Conservation (phyloP, 495 filamentous ascomycete species). For the Penicillium crystallinum region DNA sequence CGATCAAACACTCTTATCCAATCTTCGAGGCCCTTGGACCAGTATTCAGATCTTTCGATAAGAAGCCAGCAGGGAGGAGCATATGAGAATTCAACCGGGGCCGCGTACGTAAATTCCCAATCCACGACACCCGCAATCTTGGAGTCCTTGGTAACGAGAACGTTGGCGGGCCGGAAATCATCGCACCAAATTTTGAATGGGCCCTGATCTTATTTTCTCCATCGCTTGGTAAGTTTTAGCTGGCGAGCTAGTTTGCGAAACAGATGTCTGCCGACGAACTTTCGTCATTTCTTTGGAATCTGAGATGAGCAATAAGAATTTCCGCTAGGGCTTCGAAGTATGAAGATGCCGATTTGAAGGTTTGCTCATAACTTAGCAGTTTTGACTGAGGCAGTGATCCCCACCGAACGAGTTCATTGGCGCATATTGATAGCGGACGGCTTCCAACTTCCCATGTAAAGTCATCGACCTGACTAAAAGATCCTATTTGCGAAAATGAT, state of each 20-base stretch:
- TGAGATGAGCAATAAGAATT: background rate
- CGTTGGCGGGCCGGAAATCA: constrained; percentile 25
- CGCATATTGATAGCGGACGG: constrained; percentile 20
- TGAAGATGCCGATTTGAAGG: background rate
- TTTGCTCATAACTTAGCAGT: constrained; percentile 30
- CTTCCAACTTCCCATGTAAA: constrained; percentile 16
- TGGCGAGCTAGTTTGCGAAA: constrained; percentile 28
- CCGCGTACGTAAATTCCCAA: constrained; percentile 16
- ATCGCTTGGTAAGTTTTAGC: constrained; percentile 7
- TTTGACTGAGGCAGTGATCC: constrained; percentile 24
- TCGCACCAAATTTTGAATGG: constrained; percentile 31
- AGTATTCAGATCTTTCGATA: constrained; percentile 6
- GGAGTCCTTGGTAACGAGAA: constrained; percentile 15
- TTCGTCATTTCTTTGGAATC: constrained; percentile 16
- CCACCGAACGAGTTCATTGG: constrained; percentile 29
- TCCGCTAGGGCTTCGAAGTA: background rate
- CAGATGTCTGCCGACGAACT: constrained; percentile 35
- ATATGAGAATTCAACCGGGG: constrained; percentile 10
- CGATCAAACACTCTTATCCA: background rate
- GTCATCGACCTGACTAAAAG: constrained; percentile 21
- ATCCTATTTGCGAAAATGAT: constrained; percentile 32
- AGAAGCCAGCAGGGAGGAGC: constrained; percentile 14
- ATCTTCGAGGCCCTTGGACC: background rate
- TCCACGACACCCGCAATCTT: constrained; percentile 6
- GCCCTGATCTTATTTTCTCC: constrained; percentile 5